phyloP scores from a whole-genome alignment of 164 flowering plant species.

The Aristolochia contorta region DNA sequence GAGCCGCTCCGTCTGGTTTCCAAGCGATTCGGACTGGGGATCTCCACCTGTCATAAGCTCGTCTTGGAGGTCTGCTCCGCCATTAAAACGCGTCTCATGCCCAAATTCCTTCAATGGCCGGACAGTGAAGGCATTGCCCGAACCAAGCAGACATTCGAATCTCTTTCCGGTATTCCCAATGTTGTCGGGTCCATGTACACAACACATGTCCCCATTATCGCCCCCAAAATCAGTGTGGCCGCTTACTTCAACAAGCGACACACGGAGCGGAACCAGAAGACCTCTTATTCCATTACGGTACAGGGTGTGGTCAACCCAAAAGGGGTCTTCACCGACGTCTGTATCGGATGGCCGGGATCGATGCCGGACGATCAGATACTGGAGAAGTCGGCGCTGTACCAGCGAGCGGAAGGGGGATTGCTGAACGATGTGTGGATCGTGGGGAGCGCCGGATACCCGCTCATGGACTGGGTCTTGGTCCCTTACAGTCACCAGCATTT shows the following conservation, averaged over 20 bases:
- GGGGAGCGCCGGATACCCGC: constrained; percentile 47
- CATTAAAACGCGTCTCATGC: constrained; percentile 52
- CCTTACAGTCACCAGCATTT: constrained; percentile 60
- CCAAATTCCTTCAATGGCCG: constrained; percentile 71
- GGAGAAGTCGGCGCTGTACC: constrained; percentile 49
- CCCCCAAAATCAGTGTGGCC: constrained; percentile 54
- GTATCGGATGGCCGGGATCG: constrained; percentile 85
- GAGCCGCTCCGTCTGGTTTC: constrained; percentile 75
- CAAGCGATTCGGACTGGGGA: constrained; percentile 71
- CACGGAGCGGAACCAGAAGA: constrained; percentile 79
- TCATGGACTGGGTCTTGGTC: constrained; percentile 68
- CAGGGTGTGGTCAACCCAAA: constrained; percentile 62
- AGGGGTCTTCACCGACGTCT: constrained; percentile 68
- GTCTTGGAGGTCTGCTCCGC: constrained; percentile 79
- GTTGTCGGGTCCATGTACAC: constrained; percentile 74
- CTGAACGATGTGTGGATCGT: constrained; percentile 49
- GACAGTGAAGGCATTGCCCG: constrained; percentile 15
- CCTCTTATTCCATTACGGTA: constrained; percentile 70
- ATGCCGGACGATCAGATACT: constrained; percentile 61
- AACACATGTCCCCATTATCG: constrained; percentile 71
- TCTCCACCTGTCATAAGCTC: constrained; percentile 83
- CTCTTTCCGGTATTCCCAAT: constrained; percentile 48
- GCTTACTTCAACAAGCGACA: constrained; percentile 71
- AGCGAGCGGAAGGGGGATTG: constrained; percentile 37
- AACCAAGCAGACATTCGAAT: constrained; percentile 33